Base-by-base conservation (phyloP, 75 land plant genomes). In the Pinus tabuliformis region DNA sequence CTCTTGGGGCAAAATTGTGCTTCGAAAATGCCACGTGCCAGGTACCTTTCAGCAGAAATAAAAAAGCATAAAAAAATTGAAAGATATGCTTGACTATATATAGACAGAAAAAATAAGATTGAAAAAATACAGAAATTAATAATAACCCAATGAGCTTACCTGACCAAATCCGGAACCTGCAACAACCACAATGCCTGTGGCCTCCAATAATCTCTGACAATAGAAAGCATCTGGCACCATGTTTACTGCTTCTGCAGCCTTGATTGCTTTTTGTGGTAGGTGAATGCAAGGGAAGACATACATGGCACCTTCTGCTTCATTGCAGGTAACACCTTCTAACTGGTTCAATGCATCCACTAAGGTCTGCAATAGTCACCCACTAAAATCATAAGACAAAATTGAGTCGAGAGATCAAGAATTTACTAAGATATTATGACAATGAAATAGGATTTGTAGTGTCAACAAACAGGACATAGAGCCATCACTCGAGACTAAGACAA, bases 121-220 rank as follows among this genome's bases (percentile, higher is more conserved):
- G 54, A 49, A 49, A 6, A 39, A 73, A 42, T 42, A 56, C 72
- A 11, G 17, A 20, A 42, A 68, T 62, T 14, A 22, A 16, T 21
- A 66, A 18, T 37, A 8, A 68, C 13, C 45, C 21, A 54, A 12
- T 15, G 36, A 22, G 45, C 68, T 61, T 75, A 92, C 99, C 93
- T 97, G 99, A 17, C 99, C 92, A 79, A 97, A 97, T 21, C 99
- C 99, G 73, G 98, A 95, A 37, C 98, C 99, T 61, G 99, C 96
- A 59, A 97, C 98, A 62, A 92, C 84, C 42, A 97, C 99, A 84
- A 95, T 87, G 81, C 99, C 99, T 42, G 99, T 97, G 59, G 95
- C 89, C 58, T 95, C 88, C 33, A 97, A 88, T 37, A 97, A 87
- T 17, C 91, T 80, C 22, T 80, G 81, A 75, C 87, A 81, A 79